Conservation (phyloP, 2,329 filamentous ascomycete species). For the Fusarium denticulatum region DNA sequence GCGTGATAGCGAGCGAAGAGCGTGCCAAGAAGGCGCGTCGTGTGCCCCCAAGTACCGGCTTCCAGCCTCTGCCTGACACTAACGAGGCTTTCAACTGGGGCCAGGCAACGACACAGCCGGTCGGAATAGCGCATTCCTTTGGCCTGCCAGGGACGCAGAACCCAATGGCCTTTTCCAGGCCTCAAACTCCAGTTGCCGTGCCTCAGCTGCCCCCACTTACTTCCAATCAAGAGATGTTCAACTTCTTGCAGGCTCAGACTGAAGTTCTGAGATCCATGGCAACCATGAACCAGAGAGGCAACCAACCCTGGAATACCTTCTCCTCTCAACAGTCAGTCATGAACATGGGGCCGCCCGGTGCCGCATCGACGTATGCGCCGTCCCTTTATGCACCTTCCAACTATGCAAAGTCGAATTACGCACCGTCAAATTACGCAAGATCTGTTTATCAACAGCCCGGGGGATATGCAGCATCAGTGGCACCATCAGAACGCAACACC, state of each 20-base stretch:
- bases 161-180: background rate
- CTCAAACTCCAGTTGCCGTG: conserved; percentile 5
- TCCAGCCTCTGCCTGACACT: conserved; percentile 18
- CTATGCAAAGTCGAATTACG: conserved; percentile 6
- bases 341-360: background rate
- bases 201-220: background rate
- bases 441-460: background rate
- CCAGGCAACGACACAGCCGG: background rate
- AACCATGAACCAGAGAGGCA: conserved; percentile 3
- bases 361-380: background rate
- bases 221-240: conserved; percentile 1
- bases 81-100: conserved; percentile 20
- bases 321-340: background rate
- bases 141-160: background rate
- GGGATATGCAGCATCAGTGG: conserved; percentile 16
- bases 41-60: conserved; percentile 14
- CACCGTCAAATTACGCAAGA: conserved; percentile 10
- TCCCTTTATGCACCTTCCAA: conserved; percentile 1
- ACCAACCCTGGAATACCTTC: background rate
- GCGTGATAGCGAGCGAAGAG: conserved; percentile 27
- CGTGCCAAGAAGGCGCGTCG: conserved; percentile 22
- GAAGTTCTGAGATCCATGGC: conserved; percentile 17
- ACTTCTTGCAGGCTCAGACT: conserved; percentile 20
- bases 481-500: conserved; percentile 27
- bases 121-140: background rate